Evolutionary conservation across 495 filamentous ascomycete species (phyloP), one percentile per base, ranked within the genome.

Genomic region (Chaetomidium leptoderma): DNA sequence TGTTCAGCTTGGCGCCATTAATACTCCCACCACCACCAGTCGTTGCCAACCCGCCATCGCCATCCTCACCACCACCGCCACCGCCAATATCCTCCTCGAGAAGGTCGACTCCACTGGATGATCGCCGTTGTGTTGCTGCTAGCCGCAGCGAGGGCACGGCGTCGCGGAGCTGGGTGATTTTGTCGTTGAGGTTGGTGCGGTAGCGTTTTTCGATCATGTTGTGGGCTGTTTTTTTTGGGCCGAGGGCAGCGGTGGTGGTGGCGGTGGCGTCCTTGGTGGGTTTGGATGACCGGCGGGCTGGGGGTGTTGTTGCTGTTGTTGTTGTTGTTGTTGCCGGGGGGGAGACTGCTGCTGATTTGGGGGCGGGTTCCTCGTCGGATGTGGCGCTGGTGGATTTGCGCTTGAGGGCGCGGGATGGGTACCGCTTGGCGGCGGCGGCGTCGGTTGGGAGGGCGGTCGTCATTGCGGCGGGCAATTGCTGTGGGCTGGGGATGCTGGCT

Each of bases 171-270:
- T 72, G 70, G 30, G 72, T 63, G 55, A 79, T 79, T 64, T 77
- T 79, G 48, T 77, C 74, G 63, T 78, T 79, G 52, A 79, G 67
- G 57, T 78, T 79, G 54, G 72, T 78, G 57, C 76, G 74, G 58
- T 79, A 78, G 37, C 75, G 73, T 55, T 75, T 72, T 60, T 79
- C 76, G 48, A 79, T 76, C 58, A 77, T 72, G 64, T 76, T 79
- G 64, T 79, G 76, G 10, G 76, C 74, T 24, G 66, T 63, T 64
- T 70, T 72, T 42, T 67, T 70, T 8, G 63, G 67, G 14, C 50
- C 59, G 6, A 30, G 42, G 43, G 45, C 16, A 2, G 43, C n/a
- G 13, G 8, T 47, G 23, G 44, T 33, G 36, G 42, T n/a, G 52
- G 39, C 8, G 24, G 56, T 44, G 26, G 61, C 53, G 42, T 27